Percentiles rank a stretch among this genome's conserved stretches.
phyloP scores from a whole-genome alignment of 2,329 filamentous ascomycete species.

The Colletotrichum sublineola region DNA sequence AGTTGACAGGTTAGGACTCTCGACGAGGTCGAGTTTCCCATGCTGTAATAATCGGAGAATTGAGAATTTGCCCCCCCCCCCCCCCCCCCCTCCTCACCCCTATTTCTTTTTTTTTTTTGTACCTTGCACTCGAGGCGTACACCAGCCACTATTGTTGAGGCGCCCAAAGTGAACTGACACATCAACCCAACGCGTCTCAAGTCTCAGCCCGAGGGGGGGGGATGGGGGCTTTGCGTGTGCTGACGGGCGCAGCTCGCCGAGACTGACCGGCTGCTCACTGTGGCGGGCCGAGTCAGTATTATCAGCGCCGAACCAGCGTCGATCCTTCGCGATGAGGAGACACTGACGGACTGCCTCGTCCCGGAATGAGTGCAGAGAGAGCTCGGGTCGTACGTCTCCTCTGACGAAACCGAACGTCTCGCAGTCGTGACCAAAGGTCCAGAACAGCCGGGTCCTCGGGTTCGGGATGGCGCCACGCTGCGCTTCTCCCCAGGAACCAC shows the following conservation, averaged over 20 bases:
- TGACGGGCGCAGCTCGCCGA: background rate
- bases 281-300: conserved; percentile 2
- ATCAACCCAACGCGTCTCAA: background rate
- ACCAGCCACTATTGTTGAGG: background rate
- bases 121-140: background rate
- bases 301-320: background rate
- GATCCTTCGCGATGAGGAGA: background rate
- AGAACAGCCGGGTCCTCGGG: background rate
- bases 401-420: background rate
- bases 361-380: background rate
- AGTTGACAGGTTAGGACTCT: background rate
- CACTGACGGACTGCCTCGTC: background rate
- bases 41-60: background rate
- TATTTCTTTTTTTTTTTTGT: no score
- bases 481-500: background rate
- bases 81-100: no score
- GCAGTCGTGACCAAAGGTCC: background rate
- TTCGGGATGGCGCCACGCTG: background rate
- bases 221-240: background rate
- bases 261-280: background rate
- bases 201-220: background rate
- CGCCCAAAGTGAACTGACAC: background rate
- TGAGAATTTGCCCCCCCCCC: background rate
- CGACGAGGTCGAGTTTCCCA: background rate
- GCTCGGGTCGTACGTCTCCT: background rate